A percentile compares a stretch with the other conserved stretches of the same genome.
Conservation (phyloP, 2,329 filamentous ascomycete species). For the Fusarium hostae region DNA sequence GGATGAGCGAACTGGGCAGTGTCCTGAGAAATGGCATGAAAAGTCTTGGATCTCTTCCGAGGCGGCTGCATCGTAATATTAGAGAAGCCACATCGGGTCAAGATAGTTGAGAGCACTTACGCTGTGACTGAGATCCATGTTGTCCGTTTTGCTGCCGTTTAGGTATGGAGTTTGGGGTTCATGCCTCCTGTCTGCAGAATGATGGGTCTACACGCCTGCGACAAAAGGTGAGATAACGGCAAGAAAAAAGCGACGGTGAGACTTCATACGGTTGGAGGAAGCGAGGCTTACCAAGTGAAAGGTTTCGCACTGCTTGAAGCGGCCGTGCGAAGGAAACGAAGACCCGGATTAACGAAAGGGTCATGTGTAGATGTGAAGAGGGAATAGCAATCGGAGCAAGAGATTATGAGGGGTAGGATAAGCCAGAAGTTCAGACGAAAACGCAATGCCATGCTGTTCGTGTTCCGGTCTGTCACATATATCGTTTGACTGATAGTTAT, state of each 20-base stretch:
- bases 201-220: accelerated
- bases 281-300: neutral
- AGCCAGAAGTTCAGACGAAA: neutral
- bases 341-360: too few species aligned
- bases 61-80: neutral
- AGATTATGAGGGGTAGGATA: neutral
- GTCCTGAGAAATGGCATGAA: neutral
- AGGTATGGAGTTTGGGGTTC: neutral
- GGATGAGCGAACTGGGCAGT: neutral
- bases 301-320: neutral
- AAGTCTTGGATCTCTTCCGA: neutral
- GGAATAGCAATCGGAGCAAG: neutral
- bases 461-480: neutral
- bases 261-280: neutral
- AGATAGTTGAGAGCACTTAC: neutral
- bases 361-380: neutral
- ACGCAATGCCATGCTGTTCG: neutral
- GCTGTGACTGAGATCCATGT: neutral
- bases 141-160: neutral
- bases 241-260: neutral
- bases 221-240: neutral
- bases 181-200: neutral
- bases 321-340: neutral
- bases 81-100: neutral
- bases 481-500: neutral